These are phyloP conservation scores for Marchantia polymorpha DNA, from an alignment of 225 moss, liverwort and hornwort genomes.

Conservation along the genomic window DNA sequence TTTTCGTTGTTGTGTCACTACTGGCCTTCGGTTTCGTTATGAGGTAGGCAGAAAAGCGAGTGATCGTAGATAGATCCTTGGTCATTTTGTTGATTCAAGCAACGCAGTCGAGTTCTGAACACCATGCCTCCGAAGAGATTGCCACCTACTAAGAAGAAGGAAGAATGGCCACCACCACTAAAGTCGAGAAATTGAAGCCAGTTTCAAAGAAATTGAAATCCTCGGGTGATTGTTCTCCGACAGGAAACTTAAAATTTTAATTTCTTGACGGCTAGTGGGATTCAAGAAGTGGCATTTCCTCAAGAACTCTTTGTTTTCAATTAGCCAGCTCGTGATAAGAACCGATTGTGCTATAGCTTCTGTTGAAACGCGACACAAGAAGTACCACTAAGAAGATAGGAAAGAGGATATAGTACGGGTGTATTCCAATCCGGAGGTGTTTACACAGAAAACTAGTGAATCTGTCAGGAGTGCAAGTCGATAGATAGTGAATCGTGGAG, in stretches of 20 bases:
- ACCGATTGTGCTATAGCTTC: background rate
- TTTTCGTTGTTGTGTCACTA: background rate
- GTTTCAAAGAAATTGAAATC: no score
- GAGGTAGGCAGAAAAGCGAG: background rate
- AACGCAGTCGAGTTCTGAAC: background rate
- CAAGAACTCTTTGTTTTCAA: background rate
- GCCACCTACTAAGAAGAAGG: constrained; percentile 42
- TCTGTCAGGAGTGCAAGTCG: background rate
- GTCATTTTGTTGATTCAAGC: background rate
- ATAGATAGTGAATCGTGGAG: background rate
- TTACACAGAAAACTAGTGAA: background rate
- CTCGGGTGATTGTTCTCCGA: no score
- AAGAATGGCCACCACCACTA: constrained; percentile 36
- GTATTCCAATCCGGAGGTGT: background rate
- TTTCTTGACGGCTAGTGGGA: no score
- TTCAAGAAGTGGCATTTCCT: no score
- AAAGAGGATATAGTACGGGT: no score
- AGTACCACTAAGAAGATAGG: background rate
- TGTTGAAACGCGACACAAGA: background rate
- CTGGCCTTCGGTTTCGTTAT: background rate
- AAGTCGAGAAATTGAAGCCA: constrained; percentile 37
- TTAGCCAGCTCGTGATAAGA: background rate
- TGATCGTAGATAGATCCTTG: background rate
- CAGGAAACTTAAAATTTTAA: no score
- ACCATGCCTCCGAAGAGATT: constrained; percentile 50